Evolutionary conservation across 257 asterid species (phyloP).

Genomic region (Solanum acaule): DNA sequence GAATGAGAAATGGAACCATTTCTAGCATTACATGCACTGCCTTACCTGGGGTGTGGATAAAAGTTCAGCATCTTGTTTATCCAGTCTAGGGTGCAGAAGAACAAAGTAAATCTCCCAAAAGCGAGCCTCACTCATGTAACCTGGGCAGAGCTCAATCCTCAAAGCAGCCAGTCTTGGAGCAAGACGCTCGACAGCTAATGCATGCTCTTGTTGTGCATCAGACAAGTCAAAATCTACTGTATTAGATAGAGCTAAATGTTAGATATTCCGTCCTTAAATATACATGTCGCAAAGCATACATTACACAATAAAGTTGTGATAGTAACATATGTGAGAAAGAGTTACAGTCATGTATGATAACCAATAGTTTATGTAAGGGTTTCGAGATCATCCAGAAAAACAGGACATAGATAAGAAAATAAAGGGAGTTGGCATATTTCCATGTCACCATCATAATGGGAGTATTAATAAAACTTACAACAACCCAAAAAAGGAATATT

Average conservation of each 20-base stretch:
- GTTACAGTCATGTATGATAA: background rate
- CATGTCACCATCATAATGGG: background rate
- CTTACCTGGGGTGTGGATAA: slow-evolving; percentile 81
- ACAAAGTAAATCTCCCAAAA: slow-evolving; percentile 95
- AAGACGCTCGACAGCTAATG: slow-evolving; percentile 72
- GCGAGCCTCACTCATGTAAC: slow-evolving; percentile 65
- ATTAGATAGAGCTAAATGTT: background rate
- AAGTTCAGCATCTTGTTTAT: slow-evolving; percentile 47
- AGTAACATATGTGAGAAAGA: background rate
- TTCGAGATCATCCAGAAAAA: background rate
- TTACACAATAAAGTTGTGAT: background rate
- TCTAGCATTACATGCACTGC: background rate
- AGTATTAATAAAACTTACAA: background rate
- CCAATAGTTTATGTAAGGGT: background rate
- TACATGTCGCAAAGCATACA: background rate
- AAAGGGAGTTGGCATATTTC: background rate
- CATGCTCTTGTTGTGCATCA: slow-evolving; percentile 92
- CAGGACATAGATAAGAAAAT: background rate
- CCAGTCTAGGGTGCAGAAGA: slow-evolving; percentile 71
- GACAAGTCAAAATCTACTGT: slow-evolving; percentile 60
- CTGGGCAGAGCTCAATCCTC: slow-evolving; percentile 88
- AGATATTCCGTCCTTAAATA: background rate
- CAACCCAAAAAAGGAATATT: background rate
- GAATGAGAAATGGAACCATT: background rate
- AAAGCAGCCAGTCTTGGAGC: slow-evolving; percentile 78